These are phyloP conservation scores for Cadophora gregata DNA, from an alignment of 2,329 filamentous ascomycete species.

Conservation along the genomic window DNA sequence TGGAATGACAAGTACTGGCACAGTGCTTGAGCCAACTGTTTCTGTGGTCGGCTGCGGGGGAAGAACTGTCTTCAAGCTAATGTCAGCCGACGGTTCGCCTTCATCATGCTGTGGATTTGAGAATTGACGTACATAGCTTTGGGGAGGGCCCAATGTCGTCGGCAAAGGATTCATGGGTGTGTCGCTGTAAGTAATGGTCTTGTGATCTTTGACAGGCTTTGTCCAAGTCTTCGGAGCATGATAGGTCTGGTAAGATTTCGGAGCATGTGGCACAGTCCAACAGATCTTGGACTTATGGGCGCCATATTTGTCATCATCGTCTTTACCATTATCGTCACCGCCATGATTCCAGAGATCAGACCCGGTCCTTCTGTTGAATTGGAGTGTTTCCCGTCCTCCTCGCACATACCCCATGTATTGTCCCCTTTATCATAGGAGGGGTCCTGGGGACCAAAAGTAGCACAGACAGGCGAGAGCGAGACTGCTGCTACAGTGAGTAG, in stretches of 20 bases:
- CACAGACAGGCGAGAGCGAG: neutral
- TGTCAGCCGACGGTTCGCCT: neutral
- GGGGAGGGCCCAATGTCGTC: neutral
- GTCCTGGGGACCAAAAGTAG: neutral
- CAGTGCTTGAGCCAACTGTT: neutral
- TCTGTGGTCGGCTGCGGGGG: slow-evolving; percentile 14
- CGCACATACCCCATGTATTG: neutral
- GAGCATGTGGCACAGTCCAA: neutral
- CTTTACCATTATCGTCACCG: neutral
- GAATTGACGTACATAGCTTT: slow-evolving; percentile 1
- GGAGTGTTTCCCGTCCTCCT: neutral
- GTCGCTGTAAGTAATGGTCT: neutral
- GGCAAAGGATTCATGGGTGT: neutral
- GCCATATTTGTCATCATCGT: neutral
- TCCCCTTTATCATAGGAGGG: neutral
- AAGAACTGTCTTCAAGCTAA: neutral
- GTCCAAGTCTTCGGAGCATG: neutral
- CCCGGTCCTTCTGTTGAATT: neutral
- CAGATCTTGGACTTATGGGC: neutral
- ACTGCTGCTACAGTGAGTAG: neutral
- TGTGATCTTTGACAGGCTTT: slow-evolving; percentile 2
- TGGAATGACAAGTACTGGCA: neutral
- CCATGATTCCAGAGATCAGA: neutral
- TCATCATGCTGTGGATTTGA: too few relatives aligned
- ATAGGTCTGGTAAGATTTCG: slow-evolving; percentile 2